These are phyloP conservation scores for Sporothrix globosa DNA, from an alignment of 2,329 filamentous ascomycete genomes.

Conservation along the genomic window DNA sequence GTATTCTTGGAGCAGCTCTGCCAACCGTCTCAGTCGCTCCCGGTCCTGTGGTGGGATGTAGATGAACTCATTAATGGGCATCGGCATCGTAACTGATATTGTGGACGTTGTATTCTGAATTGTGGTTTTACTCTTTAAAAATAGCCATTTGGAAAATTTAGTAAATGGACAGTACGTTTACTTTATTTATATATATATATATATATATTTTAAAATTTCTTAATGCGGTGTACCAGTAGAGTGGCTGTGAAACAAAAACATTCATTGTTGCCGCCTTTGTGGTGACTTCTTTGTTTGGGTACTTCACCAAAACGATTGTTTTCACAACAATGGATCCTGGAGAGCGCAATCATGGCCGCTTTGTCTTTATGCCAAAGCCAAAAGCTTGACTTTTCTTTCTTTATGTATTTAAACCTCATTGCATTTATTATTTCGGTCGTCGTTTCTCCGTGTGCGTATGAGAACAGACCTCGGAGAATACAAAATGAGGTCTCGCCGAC, in stretches of 20 bases:
- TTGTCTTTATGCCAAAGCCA: not conserved
- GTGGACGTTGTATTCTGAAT: not conserved
- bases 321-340: not conserved
- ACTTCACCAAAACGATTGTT: not conserved
- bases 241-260: too few relatives aligned
- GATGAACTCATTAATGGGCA: not conserved
- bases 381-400: not conserved
- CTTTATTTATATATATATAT: not conserved
- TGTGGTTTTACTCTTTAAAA: not conserved
- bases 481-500: not conserved
- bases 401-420: not conserved
- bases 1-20: not conserved
- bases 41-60: constrained; percentile 17
- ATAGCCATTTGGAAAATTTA: not conserved
- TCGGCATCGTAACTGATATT: not conserved
- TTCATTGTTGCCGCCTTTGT: constrained; percentile 5
- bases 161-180: too few relatives aligned
- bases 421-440: not conserved
- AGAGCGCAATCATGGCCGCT: not conserved
- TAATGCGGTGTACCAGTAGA: too few relatives aligned
- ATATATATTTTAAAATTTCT: not conserved
- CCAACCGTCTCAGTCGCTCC: not conserved
- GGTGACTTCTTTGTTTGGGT: not conserved
- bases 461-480: not conserved
- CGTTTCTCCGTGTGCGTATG: not conserved